phyloP scores from a whole-genome alignment of 2,329 filamentous ascomycete species.

The Colletotrichum cordylinicola region DNA sequence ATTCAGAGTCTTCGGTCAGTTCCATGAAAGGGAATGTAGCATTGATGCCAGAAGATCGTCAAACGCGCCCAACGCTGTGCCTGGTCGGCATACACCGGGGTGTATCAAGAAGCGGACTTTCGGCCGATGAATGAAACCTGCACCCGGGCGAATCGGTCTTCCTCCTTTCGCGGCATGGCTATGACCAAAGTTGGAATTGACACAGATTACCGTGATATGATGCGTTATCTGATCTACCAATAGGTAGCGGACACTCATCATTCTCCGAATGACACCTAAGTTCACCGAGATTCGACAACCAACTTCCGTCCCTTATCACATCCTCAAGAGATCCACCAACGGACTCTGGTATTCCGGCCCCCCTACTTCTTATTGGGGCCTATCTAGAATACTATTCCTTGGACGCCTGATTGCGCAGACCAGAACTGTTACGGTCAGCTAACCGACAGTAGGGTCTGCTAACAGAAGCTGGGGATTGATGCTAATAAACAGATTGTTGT shows the following conservation, averaged over 20 bases:
- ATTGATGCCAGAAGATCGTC: background rate
- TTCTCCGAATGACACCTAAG: background rate
- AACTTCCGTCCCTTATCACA: background rate
- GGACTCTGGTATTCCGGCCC: fast-evolving
- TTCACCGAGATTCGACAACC: background rate
- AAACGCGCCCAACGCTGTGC: background rate
- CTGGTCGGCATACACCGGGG: background rate
- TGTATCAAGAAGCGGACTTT: background rate
- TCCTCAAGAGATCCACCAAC: fast-evolving
- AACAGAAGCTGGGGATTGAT: too few species aligned
- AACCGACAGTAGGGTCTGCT: too few species aligned
- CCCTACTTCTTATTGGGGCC: fast-evolving
- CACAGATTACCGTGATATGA: background rate
- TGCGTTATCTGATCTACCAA: background rate
- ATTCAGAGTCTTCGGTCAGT: background rate
- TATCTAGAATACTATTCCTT: background rate
- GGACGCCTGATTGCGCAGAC: background rate
- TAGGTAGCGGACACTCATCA: background rate
- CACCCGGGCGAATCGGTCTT: background rate
- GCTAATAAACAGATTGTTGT: too few species aligned
- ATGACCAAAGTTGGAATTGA: background rate
- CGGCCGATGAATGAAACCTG: background rate
- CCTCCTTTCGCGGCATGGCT: background rate
- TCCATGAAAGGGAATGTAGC: background rate
- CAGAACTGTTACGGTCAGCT: too few species aligned